Conservation (phyloP, 306 rosid genomes). For the Gynostemma pentaphyllum region DNA sequence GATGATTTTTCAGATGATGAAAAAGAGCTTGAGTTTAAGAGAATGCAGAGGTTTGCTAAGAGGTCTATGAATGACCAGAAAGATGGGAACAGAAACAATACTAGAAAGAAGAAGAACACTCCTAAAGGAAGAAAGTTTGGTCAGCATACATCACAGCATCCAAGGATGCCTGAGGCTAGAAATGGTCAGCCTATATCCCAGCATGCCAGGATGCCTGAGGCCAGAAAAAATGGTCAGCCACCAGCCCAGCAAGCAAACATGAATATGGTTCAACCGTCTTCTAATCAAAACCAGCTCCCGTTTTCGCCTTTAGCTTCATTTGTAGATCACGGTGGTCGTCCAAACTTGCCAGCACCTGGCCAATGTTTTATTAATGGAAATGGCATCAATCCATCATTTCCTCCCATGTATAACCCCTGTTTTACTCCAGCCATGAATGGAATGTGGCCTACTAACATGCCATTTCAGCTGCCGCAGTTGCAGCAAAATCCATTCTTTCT, state of each 20-base stretch:
- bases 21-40: constrained; percentile 73
- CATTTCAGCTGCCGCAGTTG: constrained; percentile 41
- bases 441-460: constrained; percentile 44
- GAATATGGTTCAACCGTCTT: neutral
- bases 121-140: constrained; percentile 19
- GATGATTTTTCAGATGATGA: constrained; percentile 91
- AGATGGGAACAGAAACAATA: constrained; percentile 26
- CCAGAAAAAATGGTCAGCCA: constrained; percentile 18
- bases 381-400: constrained; percentile 31
- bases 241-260: constrained; percentile 2
- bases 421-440: constrained; percentile 26
- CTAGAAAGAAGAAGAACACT: constrained; percentile 35
- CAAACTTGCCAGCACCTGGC: constrained; percentile 24
- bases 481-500: constrained; percentile 30
- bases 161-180: constrained; percentile 8
- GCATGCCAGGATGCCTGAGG: neutral
- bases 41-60: constrained; percentile 38
- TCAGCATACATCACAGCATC: neutral
- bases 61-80: constrained; percentile 48
- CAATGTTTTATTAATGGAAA: constrained; percentile 26
- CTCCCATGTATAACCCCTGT: constrained; percentile 16
- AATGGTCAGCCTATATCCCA: constrained; percentile 7
- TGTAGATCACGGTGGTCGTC: constrained; percentile 12
- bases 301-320: neutral
- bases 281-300: neutral